These are phyloP conservation scores for Pyrenophora graminea DNA, from an alignment of 2,329 filamentous ascomycete species.

Conservation along the genomic window DNA sequence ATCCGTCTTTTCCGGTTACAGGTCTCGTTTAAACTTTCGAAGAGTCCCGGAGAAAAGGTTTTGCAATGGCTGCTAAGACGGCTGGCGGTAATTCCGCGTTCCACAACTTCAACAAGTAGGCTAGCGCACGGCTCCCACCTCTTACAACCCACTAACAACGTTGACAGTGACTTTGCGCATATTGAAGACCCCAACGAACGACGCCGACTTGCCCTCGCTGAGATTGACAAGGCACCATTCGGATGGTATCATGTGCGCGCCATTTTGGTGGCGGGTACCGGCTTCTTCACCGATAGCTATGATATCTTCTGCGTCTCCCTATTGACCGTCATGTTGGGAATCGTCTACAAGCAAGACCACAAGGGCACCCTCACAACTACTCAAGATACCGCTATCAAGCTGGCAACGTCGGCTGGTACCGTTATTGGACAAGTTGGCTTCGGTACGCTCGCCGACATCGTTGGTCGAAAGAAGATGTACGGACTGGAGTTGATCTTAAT, in stretches of 20 bases:
- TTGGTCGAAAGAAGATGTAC: constrained; percentile 84
- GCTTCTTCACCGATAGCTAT: constrained; percentile 86
- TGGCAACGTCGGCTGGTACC: constrained; percentile 80
- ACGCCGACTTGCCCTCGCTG: constrained; percentile 75
- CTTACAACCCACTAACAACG: neutral
- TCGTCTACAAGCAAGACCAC: constrained; percentile 69
- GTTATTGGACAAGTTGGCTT: constrained; percentile 83
- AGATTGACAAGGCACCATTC: constrained; percentile 80
- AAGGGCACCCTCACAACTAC: constrained; percentile 60
- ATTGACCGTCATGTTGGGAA: constrained; percentile 69
- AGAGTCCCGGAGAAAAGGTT: constrained; percentile 15
- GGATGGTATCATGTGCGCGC: constrained; percentile 83
- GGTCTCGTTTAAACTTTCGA: constrained; percentile 16
- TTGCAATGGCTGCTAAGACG: constrained; percentile 24
- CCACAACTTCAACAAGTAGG: constrained; percentile 33
- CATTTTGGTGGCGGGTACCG: constrained; percentile 77
- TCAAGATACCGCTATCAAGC: constrained; percentile 84
- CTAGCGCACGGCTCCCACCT: neutral
- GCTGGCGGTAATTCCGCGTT: constrained; percentile 31
- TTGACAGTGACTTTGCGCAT: constrained; percentile 46
- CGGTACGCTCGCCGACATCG: constrained; percentile 64
- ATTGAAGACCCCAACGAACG: constrained; percentile 75
- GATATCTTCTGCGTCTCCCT: constrained; percentile 58
- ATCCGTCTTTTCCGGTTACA: constrained; percentile 5
- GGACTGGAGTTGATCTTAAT: constrained; percentile 56